Evolutionary conservation across 179 eudicot genomes (phyloP).

Genomic region (Beta lomatogona): DNA sequence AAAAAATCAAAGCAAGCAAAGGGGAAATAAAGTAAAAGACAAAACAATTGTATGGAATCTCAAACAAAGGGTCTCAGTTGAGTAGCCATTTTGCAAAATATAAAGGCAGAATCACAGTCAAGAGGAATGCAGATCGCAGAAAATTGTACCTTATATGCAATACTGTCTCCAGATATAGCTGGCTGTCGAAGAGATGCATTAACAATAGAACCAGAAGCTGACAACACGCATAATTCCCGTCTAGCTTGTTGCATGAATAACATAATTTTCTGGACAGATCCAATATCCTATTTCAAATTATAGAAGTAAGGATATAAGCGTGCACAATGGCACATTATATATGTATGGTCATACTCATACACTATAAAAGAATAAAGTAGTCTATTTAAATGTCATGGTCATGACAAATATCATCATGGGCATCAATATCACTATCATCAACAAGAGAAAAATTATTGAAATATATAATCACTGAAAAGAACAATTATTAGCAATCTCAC

Average conservation of each 20-base stretch:
- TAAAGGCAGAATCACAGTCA: background rate
- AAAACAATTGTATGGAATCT: background rate
- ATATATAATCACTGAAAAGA: background rate
- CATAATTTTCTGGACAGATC: constrained; percentile 44
- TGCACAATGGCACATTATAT: background rate
- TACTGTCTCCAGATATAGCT: constrained; percentile 72
- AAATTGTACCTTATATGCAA: constrained; percentile 64
- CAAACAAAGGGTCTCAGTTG: background rate
- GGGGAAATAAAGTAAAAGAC: background rate
- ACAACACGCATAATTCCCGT: constrained; percentile 65
- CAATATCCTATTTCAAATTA: background rate
- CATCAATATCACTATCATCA: background rate
- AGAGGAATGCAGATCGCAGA: background rate
- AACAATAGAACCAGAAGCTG: constrained; percentile 74
- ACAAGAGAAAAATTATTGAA: background rate
- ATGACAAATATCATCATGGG: background rate
- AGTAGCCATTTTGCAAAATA: background rate
- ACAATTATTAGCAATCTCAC: background rate
- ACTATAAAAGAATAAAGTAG: background rate
- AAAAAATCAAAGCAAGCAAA: background rate
- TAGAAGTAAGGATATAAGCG: background rate
- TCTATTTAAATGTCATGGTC: background rate
- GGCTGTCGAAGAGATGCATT: constrained; percentile 77
- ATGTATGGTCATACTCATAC: background rate
- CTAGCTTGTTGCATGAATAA: constrained; percentile 68